Percentiles rank a stretch among this genome's conserved stretches.
These are phyloP conservation scores for Metschnikowia similis DNA, from an alignment of 805 yeast genomes.

Conservation along the genomic window DNA sequence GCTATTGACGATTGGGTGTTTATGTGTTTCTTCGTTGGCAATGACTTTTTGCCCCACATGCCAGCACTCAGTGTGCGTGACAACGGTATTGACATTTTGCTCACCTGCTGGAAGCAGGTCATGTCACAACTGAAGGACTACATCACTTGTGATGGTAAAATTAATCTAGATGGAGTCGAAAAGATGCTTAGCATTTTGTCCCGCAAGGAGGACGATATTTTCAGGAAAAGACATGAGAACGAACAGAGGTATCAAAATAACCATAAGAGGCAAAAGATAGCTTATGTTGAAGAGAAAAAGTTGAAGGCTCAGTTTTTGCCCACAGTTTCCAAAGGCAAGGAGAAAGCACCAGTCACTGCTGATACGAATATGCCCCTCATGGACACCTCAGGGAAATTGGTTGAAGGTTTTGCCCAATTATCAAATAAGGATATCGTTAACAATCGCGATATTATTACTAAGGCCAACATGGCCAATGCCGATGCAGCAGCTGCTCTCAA, in stretches of 20 bases:
- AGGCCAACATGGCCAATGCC: slow-evolving; percentile 68
- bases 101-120: slow-evolving; percentile 75
- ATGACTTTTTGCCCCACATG: slow-evolving; percentile 94
- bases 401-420: slow-evolving; percentile 60
- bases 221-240: slow-evolving; percentile 60
- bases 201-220: slow-evolving; percentile 71
- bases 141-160: slow-evolving; percentile 84
- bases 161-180: slow-evolving; percentile 75
- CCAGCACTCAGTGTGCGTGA: slow-evolving; percentile 95
- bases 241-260: slow-evolving; percentile 68
- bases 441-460: slow-evolving; percentile 55
- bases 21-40: slow-evolving; percentile 97
- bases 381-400: slow-evolving; percentile 68
- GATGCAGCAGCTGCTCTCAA: slow-evolving; percentile 62
- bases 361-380: slow-evolving; percentile 71
- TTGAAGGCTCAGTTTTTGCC: slow-evolving; percentile 42
- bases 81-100: slow-evolving; percentile 80
- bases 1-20: slow-evolving; percentile 99
- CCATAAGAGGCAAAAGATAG: slow-evolving; percentile 52
- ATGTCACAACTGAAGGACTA: slow-evolving; percentile 68
- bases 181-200: slow-evolving; percentile 61
- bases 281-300: slow-evolving; percentile 43
- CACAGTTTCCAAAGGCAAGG: slow-evolving; percentile 68
- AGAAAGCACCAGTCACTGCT: slow-evolving; percentile 69
- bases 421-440: slow-evolving; percentile 68